These are phyloP conservation scores for Cudoniella acicularis DNA, from an alignment of 495 filamentous ascomycete genomes.

Conservation along the genomic window DNA sequence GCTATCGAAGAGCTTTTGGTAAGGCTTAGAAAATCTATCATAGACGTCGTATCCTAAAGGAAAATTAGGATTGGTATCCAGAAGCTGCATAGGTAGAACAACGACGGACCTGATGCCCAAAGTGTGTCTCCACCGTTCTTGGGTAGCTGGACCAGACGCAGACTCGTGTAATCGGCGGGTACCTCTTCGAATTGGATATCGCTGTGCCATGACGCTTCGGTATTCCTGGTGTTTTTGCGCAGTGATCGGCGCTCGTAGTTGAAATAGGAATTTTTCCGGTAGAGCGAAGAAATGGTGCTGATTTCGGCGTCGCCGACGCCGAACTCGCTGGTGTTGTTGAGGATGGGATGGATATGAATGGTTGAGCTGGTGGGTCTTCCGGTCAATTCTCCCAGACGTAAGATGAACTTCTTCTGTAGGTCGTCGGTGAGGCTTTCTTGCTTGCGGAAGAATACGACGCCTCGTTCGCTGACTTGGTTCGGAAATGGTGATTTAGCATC, in stretches of 20 bases:
- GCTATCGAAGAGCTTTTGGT: conserved; percentile 62
- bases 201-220: conserved; percentile 54
- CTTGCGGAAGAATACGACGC: conserved; percentile 75
- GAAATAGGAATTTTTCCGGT: no score
- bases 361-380: conserved; percentile 61
- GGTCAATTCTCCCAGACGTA: conserved; percentile 59
- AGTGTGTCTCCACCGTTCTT: conserved; percentile 65
- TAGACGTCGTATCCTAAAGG: conserved; percentile 64
- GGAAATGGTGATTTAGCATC: conserved; percentile 3
- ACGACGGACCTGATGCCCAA: conserved; percentile 56
- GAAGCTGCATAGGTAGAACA: background rate
- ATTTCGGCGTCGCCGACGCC: conserved; percentile 61
- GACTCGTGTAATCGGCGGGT: conserved; percentile 59
- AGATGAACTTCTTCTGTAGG: conserved; percentile 63
- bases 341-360: conserved; percentile 71
- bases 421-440: conserved; percentile 62
- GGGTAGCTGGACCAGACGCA: conserved; percentile 57
- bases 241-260: no score
- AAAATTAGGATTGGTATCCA: background rate
- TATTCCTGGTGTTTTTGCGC: conserved; percentile 4
- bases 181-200: conserved; percentile 65
- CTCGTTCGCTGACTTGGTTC: conserved; percentile 62
- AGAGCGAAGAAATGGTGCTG: no score
- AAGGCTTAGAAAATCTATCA: conserved; percentile 63
- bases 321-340: conserved; percentile 50